phyloP scores from a whole-genome alignment of 495 filamentous ascomycete genomes.

The Lineolata rhizophorae region DNA sequence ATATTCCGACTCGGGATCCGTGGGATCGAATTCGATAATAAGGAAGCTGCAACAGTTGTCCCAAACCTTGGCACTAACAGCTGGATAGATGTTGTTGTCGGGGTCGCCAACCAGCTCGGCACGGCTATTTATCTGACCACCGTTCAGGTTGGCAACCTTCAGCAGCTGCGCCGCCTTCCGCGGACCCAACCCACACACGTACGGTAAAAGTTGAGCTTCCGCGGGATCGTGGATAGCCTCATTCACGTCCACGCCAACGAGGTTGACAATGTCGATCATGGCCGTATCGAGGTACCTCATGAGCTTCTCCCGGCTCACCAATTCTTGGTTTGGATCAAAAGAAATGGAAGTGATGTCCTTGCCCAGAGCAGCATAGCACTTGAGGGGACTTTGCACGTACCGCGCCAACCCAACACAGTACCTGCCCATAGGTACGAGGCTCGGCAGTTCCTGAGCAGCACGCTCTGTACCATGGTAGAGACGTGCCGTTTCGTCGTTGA shows the following conservation, averaged over 20 bases:
- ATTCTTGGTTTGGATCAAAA: constrained; percentile 75
- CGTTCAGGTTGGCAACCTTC: constrained; percentile 76
- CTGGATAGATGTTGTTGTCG: constrained; percentile 48
- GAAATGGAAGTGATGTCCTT: constrained; percentile 67
- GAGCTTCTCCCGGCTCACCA: constrained; percentile 69
- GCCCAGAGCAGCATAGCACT: constrained; percentile 82
- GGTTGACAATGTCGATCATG: constrained; percentile 95
- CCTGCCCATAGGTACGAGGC: constrained; percentile 46
- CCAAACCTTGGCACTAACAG: constrained; percentile 78
- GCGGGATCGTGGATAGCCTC: constrained; percentile 61
- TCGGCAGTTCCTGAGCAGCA: constrained; percentile 62
- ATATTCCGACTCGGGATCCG: constrained; percentile 63
- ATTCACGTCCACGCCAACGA: constrained; percentile 85
- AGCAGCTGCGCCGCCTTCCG: constrained; percentile 73
- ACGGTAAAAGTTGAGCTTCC: constrained; percentile 71
- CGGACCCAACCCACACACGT: constrained; percentile 80
- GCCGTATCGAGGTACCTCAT: constrained; percentile 71
- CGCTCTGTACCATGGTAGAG: constrained; percentile 79
- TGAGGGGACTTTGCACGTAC: constrained; percentile 84
- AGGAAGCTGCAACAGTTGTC: constrained; percentile 93
- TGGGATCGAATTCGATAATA: constrained; percentile 63
- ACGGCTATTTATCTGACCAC: constrained; percentile 58
- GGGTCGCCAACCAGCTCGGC: constrained; percentile 73
- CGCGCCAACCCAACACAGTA: constrained; percentile 78
- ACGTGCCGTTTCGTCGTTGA: constrained; percentile 89